Evolutionary conservation across 2,329 filamentous ascomycete species (phyloP).

Genomic region (Coniochaeta sp.): DNA sequence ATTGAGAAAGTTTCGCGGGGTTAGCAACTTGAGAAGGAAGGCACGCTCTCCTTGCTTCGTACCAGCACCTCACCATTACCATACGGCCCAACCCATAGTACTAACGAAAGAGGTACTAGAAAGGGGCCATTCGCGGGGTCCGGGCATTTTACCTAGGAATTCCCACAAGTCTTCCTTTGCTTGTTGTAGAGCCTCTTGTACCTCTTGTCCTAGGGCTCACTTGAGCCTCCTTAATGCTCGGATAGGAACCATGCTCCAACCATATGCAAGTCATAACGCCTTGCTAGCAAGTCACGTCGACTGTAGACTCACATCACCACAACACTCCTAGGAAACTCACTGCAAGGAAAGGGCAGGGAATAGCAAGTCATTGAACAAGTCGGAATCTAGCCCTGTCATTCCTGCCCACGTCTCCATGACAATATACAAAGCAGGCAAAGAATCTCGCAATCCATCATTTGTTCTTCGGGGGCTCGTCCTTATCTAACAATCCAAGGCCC

Average conservation of each 20-base stretch:
- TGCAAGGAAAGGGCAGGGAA: background rate
- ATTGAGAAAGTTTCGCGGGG: background rate
- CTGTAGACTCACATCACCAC: background rate
- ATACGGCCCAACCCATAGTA: background rate
- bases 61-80: background rate
- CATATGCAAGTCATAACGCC: background rate
- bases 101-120: background rate
- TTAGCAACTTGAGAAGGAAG: background rate
- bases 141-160: background rate
- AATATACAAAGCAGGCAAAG: constrained; percentile 10
- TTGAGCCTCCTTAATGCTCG: background rate
- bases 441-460: constrained; percentile 20
- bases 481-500: constrained; percentile 75
- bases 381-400: background rate
- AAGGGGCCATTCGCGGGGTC: background rate
- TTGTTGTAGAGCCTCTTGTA: background rate
- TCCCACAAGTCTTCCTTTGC: background rate
- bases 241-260: background rate
- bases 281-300: background rate
- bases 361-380: background rate
- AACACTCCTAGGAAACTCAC: background rate
- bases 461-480: constrained; percentile 70
- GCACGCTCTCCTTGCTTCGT: background rate
- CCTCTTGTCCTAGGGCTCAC: background rate
- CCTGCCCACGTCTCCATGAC: background rate